Conservation (phyloP, 495 filamentous ascomycete species). For the Articulospora tetracladia region DNA sequence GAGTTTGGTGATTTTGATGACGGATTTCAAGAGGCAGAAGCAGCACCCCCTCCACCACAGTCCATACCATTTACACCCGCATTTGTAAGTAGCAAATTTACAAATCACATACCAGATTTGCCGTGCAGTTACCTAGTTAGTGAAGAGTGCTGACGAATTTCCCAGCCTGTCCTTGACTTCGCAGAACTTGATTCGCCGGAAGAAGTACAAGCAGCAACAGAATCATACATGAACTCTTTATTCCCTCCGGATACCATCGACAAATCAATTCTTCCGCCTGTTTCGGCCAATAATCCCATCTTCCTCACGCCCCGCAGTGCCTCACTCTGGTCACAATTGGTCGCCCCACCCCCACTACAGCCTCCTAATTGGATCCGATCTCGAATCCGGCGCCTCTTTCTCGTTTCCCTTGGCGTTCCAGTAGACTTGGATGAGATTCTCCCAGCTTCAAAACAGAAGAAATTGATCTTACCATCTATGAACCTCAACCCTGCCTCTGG, state of each 20-base stretch:
- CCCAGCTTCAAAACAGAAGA: conserved; percentile 95
- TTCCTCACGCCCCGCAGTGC: conserved; percentile 70
- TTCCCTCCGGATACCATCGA: conserved; percentile 51
- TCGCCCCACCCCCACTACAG: conserved; percentile 89
- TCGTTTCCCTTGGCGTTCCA: conserved; percentile 93
- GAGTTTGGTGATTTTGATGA: conserved; percentile 94
- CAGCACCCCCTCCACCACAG: conserved; percentile 38
- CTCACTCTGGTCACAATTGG: conserved; percentile 94
- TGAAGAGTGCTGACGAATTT: conserved; percentile 7
- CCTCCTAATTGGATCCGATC: conserved; percentile 98
- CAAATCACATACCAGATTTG: conserved; percentile 4
- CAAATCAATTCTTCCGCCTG: conserved; percentile 42
- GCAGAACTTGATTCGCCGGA: conserved; percentile 48
- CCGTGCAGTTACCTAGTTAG: neutral
- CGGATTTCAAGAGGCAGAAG: conserved; percentile 65
- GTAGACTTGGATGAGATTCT: conserved; percentile 97
- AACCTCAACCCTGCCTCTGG: conserved; percentile 44
- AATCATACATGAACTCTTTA: conserved; percentile 52
- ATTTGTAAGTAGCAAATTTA: conserved; percentile 43
- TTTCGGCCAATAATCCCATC: conserved; percentile 46
- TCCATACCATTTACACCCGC: conserved; percentile 34
- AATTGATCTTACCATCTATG: conserved; percentile 86
- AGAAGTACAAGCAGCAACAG: conserved; percentile 46
- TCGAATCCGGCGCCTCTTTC: conserved; percentile 90
- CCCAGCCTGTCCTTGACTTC: conserved; percentile 70